These are phyloP conservation scores for Calocybe indica DNA, from an alignment of 768 basidiomycete species.

Conservation along the genomic window DNA sequence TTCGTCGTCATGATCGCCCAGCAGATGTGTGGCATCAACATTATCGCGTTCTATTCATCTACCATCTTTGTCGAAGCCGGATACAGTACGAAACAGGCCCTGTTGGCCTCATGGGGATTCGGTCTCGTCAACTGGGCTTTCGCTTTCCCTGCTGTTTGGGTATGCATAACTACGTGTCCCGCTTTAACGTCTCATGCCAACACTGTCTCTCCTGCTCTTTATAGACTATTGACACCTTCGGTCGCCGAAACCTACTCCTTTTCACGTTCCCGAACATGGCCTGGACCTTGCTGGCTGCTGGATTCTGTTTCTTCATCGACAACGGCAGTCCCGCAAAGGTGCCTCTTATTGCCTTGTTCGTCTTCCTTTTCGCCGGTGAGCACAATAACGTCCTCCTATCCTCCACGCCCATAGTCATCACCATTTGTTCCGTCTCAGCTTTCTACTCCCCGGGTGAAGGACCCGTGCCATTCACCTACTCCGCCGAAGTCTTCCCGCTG, in stretches of 20 bases:
- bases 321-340: constrained; percentile 28
- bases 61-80: constrained; percentile 63
- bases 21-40: constrained; percentile 82
- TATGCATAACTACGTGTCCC: constrained; percentile 18
- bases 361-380: constrained; percentile 38
- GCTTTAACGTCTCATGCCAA: neutral
- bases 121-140: constrained; percentile 63
- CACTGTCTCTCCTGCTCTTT: constrained; percentile 8
- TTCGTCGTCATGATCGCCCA: constrained; percentile 65
- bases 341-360: constrained; percentile 34
- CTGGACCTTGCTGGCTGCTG: constrained; percentile 66
- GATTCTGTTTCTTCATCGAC: constrained; percentile 61
- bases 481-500: constrained; percentile 88
- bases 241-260: constrained; percentile 69
- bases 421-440: constrained; percentile 16
- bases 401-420: neutral
- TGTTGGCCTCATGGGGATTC: constrained; percentile 64
- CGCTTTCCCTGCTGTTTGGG: constrained; percentile 61
- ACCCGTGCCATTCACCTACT: constrained; percentile 87
- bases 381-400: neutral
- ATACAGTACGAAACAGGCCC: constrained; percentile 45
- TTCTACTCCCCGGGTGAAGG: constrained; percentile 86
- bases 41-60: constrained; percentile 76
- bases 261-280: constrained; percentile 83
- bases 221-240: constrained; percentile 66